Evolutionary conservation across 2,329 filamentous ascomycete species (phyloP).

Genomic region (Fusarium nanum): DNA sequence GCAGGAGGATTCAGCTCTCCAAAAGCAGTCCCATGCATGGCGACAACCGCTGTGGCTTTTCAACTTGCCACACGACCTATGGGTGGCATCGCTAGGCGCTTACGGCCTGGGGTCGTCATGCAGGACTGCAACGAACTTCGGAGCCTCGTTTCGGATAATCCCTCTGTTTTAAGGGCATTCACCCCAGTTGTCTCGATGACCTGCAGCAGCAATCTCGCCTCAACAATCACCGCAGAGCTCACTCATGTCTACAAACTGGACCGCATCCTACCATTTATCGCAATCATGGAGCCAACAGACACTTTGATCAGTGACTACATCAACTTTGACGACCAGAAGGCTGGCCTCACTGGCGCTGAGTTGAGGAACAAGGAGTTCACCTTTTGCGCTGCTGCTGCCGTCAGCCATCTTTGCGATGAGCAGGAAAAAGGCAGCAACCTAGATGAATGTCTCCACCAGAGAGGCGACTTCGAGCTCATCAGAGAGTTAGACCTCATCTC

Average conservation of each 20-base stretch:
- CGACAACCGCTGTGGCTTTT: background rate
- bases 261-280: rapidly evolving
- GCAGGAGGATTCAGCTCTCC: no score
- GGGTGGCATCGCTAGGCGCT: background rate
- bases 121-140: background rate
- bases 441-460: background rate
- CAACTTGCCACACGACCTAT: background rate
- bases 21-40: background rate
- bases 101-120: background rate
- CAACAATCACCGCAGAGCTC: rapidly evolving
- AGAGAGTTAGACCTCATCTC: background rate
- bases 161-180: background rate
- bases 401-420: slow-evolving; percentile 8
- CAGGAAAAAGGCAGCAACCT: background rate
- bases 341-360: background rate
- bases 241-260: rapidly evolving
- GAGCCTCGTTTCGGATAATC: background rate
- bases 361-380: background rate
- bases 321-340: slow-evolving; percentile 3
- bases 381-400: slow-evolving; percentile 4
- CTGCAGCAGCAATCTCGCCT: background rate
- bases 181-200: rapidly evolving
- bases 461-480: background rate
- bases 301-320: slow-evolving; percentile 8
- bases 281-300: background rate